Base-by-base conservation (phyloP, 768 basidiomycete genomes). In the Tulasnella sp. region DNA sequence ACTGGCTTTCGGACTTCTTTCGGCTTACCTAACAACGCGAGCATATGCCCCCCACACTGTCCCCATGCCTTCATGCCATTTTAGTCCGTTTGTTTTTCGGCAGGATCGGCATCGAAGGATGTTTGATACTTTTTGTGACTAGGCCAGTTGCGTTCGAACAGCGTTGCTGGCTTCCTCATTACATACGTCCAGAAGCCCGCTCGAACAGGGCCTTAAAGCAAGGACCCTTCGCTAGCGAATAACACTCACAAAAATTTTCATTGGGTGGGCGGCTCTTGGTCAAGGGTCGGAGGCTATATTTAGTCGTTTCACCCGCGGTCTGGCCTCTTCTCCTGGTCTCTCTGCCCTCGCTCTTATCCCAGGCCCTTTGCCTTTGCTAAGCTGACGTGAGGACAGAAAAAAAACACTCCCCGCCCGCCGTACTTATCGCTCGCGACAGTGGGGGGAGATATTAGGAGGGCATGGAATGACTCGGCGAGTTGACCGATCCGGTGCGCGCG, bases 221-320 rank as follows among this genome's bases (percentile, higher is more conserved):
- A 68, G 62, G 62, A 68, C 62, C 62, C 62, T 68, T 68, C 62
- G 62, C 62, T 68, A 68, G 62, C 62, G 62, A 68, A 68, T 68
- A 68, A 36, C 62, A 34, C 62, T 68, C 62, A 68, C 16, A 31
- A 68, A 36, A 31, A 6, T 10, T 34, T 19, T 68, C 34, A 68
- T 68, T 68, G 62, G 62, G 14, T 36, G 34, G 34, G 34, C 62
- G 27, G 31, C 4, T 36, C 62, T 68, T 68, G 62, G n/a, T 27
- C 16, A 27, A 68, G 62, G 62, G 62, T 68, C 62, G 62, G 12
- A 36, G 31, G 62, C 62, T 68, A 68, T 31, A 68, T 27, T 68
- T 68, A 68, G 62, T 18, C 62, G 62, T 68, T 68, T 34, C 62
- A 68, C 62, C 62, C 62, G 62, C 62, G 62, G 62, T 68, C 62